phyloP scores from a whole-genome alignment of 257 asterid species.

The Solanum sejunctum region DNA sequence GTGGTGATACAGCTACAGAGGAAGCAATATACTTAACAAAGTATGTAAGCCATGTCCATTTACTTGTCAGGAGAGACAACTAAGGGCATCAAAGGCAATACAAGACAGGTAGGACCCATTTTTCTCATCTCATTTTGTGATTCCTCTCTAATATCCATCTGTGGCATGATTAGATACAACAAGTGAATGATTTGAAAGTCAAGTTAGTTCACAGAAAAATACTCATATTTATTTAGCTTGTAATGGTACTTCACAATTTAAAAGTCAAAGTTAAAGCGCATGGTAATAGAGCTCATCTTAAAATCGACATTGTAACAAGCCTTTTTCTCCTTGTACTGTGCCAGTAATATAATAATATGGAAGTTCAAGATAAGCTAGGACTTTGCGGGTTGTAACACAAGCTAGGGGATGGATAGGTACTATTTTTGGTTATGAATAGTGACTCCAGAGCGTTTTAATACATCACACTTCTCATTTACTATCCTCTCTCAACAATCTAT shows the following conservation, averaged over 20 bases:
- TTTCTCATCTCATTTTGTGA: background rate
- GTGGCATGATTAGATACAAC: background rate
- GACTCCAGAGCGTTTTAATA: no score
- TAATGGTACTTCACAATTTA: background rate
- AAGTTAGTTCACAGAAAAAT: background rate
- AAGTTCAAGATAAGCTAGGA: no score
- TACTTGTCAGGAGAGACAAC: slow-evolving; percentile 79
- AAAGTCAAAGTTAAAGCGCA: background rate
- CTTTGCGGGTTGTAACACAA: no score
- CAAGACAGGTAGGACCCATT: slow-evolving; percentile 58
- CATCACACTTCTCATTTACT: no score
- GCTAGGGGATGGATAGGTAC: no score
- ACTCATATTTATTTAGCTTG: background rate
- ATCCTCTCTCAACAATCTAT: no score
- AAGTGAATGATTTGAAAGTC: background rate
- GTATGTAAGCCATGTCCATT: slow-evolving; percentile 92
- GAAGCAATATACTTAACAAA: slow-evolving; percentile 93
- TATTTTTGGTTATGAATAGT: no score
- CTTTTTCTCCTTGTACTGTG: background rate
- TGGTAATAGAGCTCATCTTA: background rate
- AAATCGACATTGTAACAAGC: background rate
- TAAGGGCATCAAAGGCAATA: slow-evolving; percentile 96
- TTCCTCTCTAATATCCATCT: background rate
- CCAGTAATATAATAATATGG: no score
- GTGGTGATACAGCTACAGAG: slow-evolving; percentile 98